phyloP scores from a whole-genome alignment of 2,329 filamentous ascomycete species.

The Zymoseptoria crescenta region DNA sequence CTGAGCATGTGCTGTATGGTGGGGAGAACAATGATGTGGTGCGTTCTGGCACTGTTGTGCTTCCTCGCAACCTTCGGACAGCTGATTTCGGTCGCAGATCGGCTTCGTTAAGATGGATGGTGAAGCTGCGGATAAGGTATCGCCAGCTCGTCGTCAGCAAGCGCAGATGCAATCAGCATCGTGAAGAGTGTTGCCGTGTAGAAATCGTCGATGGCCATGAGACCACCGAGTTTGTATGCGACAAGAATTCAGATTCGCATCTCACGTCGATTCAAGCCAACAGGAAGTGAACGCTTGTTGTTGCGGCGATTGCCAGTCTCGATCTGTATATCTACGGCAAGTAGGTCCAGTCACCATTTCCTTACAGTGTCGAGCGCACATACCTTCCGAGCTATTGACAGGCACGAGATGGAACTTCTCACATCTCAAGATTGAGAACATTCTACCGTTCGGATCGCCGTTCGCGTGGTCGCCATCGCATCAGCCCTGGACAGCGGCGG shows the following conservation, averaged over 20 bases:
- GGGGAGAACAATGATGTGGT: conserved; percentile 64
- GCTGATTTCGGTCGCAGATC: conserved; percentile 16
- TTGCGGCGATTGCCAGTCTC: neutral
- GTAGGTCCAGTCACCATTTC: neutral
- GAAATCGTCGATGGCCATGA: neutral
- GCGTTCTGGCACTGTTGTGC: conserved; percentile 29
- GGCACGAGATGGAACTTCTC: neutral
- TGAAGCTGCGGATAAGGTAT: conserved; percentile 16
- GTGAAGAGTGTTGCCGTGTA: neutral
- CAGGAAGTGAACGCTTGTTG: neutral
- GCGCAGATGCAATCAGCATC: neutral
- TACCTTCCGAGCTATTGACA: neutral
- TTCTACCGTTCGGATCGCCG: too few species aligned
- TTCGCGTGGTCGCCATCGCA: too few species aligned
- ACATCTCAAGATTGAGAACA: neutral
- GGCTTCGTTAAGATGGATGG: conserved; percentile 25
- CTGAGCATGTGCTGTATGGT: conserved; percentile 73
- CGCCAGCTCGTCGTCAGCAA: conserved; percentile 3
- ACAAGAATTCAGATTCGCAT: neutral
- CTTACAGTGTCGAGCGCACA: neutral
- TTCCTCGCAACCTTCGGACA: neutral
- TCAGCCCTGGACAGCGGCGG: too few species aligned
- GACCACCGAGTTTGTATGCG: neutral
- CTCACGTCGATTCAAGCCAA: neutral
- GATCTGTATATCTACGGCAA: neutral